phyloP scores from a whole-genome alignment of 176 grass and related monocot genomes.

The Ananas comosus region DNA sequence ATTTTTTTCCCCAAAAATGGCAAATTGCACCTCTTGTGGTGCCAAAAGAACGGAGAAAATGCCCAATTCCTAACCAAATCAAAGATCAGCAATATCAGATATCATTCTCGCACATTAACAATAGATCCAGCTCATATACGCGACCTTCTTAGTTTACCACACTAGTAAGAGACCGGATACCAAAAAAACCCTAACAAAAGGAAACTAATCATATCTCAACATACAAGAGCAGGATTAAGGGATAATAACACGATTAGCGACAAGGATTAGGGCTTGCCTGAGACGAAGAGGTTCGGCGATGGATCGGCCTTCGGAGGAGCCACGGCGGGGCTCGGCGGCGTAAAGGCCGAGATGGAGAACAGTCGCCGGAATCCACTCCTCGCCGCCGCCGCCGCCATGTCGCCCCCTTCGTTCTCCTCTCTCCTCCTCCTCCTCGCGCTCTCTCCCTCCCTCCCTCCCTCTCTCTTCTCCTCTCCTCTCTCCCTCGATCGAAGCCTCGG shows the following conservation, averaged over 20 bases:
- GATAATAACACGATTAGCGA: background rate
- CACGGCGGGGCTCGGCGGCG: slow-evolving; percentile 20
- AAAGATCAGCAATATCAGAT: background rate
- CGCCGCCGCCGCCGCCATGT: slow-evolving; percentile 38
- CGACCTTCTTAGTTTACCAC: background rate
- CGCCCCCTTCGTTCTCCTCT: slow-evolving; percentile 16
- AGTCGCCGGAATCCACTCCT: slow-evolving; percentile 58
- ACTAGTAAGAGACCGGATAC: background rate
- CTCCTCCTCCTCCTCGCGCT: background rate
- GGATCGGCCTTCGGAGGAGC: slow-evolving; percentile 57
- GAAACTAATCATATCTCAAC: background rate
- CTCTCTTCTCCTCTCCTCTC: background rate
- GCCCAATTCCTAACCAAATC: background rate
- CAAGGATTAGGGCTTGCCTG: slow-evolving; percentile 29
- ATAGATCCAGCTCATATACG: background rate
- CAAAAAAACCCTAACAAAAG: slow-evolving; percentile 8
- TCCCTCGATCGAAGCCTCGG: too few relatives aligned
- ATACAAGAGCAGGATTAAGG: background rate
- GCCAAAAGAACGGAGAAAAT: background rate
- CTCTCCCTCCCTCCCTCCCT: background rate
- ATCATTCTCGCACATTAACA: background rate
- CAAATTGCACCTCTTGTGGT: background rate
- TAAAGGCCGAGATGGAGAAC: slow-evolving; percentile 58
- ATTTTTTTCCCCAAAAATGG: background rate
- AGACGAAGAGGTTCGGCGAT: slow-evolving; percentile 73